Conservation (phyloP, 306 rosid species). For the Cucurbita ficifolia region DNA sequence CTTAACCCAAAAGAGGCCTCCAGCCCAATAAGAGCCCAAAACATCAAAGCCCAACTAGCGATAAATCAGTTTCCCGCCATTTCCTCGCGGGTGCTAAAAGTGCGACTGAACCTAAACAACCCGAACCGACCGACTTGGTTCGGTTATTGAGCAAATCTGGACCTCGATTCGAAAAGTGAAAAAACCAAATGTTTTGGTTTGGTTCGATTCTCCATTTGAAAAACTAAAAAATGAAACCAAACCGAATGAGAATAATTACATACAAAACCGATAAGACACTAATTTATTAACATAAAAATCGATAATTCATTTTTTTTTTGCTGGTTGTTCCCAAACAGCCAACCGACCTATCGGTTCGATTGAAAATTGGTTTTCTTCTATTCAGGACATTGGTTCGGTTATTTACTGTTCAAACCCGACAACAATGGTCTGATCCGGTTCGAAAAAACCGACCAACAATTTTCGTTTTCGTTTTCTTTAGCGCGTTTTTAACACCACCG, state of each 20-base stretch:
- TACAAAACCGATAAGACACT: too few species aligned
- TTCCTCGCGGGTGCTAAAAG: background rate
- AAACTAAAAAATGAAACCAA: too few species aligned
- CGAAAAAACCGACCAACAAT: background rate
- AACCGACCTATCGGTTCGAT: background rate
- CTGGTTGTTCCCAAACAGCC: background rate
- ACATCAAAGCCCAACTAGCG: background rate
- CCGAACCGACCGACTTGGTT: background rate
- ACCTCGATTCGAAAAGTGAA: background rate
- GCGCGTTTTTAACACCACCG: slow-evolving; percentile 20
- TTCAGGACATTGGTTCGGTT: background rate
- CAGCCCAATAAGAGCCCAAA: background rate
- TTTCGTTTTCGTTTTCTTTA: background rate
- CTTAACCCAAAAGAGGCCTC: background rate
- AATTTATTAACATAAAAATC: too few species aligned
- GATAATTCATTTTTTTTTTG: too few species aligned
- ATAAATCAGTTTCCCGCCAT: background rate
- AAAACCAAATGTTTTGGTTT: background rate
- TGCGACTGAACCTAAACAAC: background rate
- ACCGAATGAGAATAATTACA: background rate
- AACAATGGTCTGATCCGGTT: background rate
- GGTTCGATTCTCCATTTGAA: background rate
- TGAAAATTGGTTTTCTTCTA: background rate
- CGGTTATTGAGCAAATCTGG: background rate
- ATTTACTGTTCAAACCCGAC: background rate